Conservation (phyloP, 306 rosid genomes). For the Aeschynomene evenia region DNA sequence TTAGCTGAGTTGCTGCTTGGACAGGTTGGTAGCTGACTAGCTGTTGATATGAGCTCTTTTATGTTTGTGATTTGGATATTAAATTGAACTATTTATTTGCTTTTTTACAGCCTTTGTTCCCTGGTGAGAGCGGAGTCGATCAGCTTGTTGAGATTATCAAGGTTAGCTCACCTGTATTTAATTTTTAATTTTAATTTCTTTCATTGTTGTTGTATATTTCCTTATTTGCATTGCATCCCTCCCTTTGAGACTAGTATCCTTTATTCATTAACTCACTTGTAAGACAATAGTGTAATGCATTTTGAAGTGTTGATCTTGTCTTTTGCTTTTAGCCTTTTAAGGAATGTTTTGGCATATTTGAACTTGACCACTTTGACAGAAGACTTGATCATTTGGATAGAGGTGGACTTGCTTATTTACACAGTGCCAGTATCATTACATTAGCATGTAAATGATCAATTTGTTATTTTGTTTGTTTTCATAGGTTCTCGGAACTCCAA, state of each 20-base stretch:
- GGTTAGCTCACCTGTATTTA: constrained; percentile 36
- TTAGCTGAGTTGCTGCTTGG: constrained; percentile 95
- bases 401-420: background rate
- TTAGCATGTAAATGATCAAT: constrained; percentile 18
- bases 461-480: constrained; percentile 30
- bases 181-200: background rate
- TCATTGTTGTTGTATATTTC: background rate
- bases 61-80: background rate
- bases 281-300: background rate
- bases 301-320: background rate
- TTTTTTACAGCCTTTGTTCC: constrained; percentile 81
- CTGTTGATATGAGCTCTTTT: constrained; percentile 11
- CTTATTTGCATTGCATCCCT: constrained; percentile 4
- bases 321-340: constrained; percentile 18
- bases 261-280: background rate
- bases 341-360: constrained; percentile 2
- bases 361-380: no score
- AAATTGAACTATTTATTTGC: constrained; percentile 8
- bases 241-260: constrained; percentile 4
- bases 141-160: constrained; percentile 98
- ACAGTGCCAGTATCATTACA: background rate
- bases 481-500: constrained; percentile 95
- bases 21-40: constrained; percentile 64
- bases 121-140: constrained; percentile 98
- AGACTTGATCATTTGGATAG: constrained; percentile 7